phyloP scores from a whole-genome alignment of 306 rosid genomes.

The Rosa chinensis region DNA sequence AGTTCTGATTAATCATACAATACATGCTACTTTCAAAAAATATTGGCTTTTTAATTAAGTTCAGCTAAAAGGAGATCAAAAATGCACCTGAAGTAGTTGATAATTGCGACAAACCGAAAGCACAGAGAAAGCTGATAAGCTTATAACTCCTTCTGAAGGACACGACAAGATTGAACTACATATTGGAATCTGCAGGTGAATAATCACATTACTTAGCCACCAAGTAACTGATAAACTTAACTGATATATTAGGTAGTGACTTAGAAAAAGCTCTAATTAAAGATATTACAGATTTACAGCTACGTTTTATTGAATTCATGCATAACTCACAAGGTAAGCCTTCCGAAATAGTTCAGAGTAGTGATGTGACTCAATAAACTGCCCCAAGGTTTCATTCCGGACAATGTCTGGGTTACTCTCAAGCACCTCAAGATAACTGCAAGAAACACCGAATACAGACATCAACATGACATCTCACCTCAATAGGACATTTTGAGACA shows the following conservation, averaged over 20 bases:
- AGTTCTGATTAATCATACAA: no score
- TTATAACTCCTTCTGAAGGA: constrained; percentile 63
- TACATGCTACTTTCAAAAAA: no score
- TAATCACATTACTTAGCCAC: no score
- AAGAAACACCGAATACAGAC: constrained; percentile 28
- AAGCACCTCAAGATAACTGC: constrained; percentile 39
- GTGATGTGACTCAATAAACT: constrained; percentile 61
- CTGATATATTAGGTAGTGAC: no score
- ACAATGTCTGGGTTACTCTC: constrained; percentile 69
- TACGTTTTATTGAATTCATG: constrained; percentile 26
- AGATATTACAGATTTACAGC: no score
- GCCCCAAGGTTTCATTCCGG: constrained; percentile 66
- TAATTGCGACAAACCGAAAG: constrained; percentile 80
- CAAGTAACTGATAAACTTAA: no score
- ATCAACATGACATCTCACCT: not conserved
- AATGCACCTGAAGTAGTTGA: constrained; percentile 70
- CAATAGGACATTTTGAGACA: no score
- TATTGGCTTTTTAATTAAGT: not conserved
- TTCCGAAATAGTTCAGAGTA: constrained; percentile 56
- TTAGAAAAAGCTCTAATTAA: no score
- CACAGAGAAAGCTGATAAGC: constrained; percentile 77
- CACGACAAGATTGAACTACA: constrained; percentile 57
- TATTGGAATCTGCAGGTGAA: no score
- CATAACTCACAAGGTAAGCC: constrained; percentile 80
- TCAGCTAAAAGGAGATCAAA: not conserved